phyloP scores from a whole-genome alignment of 352 stramenopile genomes.

The Pythium scleroteichum region DNA sequence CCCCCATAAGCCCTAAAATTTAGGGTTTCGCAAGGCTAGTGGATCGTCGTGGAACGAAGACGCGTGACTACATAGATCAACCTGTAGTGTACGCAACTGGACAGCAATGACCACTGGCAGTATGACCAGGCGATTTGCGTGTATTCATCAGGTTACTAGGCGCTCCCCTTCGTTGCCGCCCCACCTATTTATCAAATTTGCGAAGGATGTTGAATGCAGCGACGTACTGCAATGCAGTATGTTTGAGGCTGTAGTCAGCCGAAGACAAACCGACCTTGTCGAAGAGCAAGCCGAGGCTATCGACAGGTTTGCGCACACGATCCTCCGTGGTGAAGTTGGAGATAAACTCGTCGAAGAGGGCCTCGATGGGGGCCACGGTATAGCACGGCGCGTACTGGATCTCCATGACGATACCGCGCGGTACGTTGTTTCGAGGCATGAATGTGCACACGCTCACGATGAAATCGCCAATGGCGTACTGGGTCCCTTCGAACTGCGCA shows the following conservation, averaged over 20 bases:
- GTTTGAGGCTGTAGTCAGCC: constrained; percentile 84
- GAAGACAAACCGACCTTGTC: constrained; percentile 73
- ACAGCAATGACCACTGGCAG: too few relatives aligned
- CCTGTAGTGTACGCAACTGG: too few relatives aligned
- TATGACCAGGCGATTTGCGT: too few relatives aligned
- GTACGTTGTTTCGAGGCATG: constrained; percentile 84
- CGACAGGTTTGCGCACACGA: constrained; percentile 73
- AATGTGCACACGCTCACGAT: constrained; percentile 86
- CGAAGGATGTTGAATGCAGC: constrained; percentile 85
- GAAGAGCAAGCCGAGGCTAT: constrained; percentile 62
- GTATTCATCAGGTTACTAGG: too few relatives aligned
- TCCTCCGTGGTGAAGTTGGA: constrained; percentile 65
- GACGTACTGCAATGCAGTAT: constrained; percentile 88
- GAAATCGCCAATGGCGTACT: constrained; percentile 85
- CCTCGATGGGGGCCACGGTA: constrained; percentile 69
- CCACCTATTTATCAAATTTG: constrained; percentile 73
- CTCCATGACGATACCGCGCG: constrained; percentile 77
- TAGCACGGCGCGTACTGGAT: constrained; percentile 86
- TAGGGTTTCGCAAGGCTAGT: too few relatives aligned
- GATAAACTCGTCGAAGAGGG: constrained; percentile 86
- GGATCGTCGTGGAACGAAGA: too few relatives aligned
- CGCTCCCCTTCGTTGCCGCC: too few relatives aligned
- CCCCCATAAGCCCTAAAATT: too few relatives aligned
- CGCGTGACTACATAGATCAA: too few relatives aligned
- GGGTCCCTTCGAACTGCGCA: constrained; percentile 84